Evolutionary conservation across 176 grass and related monocot genomes (phyloP), one percentile per base, ranked within the genome.

Genomic region (Musa itinerans): DNA sequence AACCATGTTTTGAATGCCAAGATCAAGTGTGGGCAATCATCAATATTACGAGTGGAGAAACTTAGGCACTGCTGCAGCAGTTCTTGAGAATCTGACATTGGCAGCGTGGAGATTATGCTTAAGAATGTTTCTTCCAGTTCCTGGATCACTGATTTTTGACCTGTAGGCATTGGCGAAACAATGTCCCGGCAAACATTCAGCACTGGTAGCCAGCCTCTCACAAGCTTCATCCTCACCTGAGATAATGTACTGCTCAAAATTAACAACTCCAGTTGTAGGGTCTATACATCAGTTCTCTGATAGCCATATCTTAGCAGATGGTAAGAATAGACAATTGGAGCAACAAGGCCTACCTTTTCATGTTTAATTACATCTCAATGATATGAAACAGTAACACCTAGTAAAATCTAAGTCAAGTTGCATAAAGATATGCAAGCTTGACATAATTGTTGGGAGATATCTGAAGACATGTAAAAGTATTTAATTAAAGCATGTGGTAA

Each of bases 201-300:
- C 9, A 98, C 94, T 14, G 88, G 94, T 56, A 98, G 88, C 94
- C 94, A 98, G 43, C 74, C 75, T 75, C 70, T 91, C n/a, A 98
- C 95, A 23, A 93, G 83, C 17, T 84, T 89, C 80, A 61, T 87
- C 80, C 95, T 89, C 69, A 83, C 84, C 95, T 98, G 82, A 84
- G 63, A 76, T 13, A 70, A 68, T 16, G 20, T 43, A 11, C 6
- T 43, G 20, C 16, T 70, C 34, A 70, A 70, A 43, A 51, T 70
- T 70, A 51, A 70, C 17, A 12, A 10, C 27, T 29, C 27, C 17
- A 57, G 14, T 8, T 61, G 19, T 7, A 6, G 34, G 34, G 34
- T 43, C 34, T 5, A 43, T 43, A 43, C 34, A 6, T 43, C 34
- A 43, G 4, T 43, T 43, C 34, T 43, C 34, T 43, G 4, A 43